Evolutionary conservation across 371 early-diverging fungal species (phyloP).

Genomic region (Dichotomocladium elegans): DNA sequence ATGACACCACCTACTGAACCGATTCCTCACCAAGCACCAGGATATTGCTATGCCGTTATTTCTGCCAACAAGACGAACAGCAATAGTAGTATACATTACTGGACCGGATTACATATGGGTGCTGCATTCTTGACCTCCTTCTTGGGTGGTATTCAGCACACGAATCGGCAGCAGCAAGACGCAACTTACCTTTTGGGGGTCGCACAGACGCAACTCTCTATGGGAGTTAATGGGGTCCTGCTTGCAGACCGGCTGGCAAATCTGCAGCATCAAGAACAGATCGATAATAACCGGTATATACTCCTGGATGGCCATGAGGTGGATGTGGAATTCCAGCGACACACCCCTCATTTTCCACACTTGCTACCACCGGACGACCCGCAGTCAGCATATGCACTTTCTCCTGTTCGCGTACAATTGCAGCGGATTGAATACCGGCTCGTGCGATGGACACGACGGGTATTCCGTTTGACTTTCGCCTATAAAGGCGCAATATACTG

Average conservation of each 20-base stretch:
- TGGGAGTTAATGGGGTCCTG: constrained; percentile 3
- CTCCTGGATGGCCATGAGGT: constrained; percentile 1
- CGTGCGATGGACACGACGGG: constrained; percentile 22
- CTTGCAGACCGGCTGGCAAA: constrained; percentile 7
- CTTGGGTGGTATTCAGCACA: constrained; percentile 6
- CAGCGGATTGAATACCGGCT: constrained; percentile 27
- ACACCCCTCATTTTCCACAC: constrained; percentile 33
- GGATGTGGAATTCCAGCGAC: not conserved
- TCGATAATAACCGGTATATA: not conserved
- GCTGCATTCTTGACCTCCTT: constrained; percentile 35
- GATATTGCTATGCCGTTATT: not conserved
- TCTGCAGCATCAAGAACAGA: constrained; percentile 5
- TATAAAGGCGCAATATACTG: constrained; percentile 41
- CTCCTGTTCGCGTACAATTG: constrained; percentile 28
- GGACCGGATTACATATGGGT: constrained; percentile 36
- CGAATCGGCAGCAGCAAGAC: not conserved
- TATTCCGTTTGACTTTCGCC: constrained; percentile 33
- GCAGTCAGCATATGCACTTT: constrained; percentile 27
- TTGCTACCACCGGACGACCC: constrained; percentile 31
- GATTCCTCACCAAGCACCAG: not conserved
- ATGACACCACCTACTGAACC: not conserved
- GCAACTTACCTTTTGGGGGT: not conserved
- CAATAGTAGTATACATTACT: constrained; percentile 2
- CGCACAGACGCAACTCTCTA: not conserved
- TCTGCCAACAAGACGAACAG: not conserved